Evolutionary conservation across 345 rosid genomes (phyloP), one percentile per base, ranked within the genome.

Genomic region (Lumnitzera racemosa): DNA sequence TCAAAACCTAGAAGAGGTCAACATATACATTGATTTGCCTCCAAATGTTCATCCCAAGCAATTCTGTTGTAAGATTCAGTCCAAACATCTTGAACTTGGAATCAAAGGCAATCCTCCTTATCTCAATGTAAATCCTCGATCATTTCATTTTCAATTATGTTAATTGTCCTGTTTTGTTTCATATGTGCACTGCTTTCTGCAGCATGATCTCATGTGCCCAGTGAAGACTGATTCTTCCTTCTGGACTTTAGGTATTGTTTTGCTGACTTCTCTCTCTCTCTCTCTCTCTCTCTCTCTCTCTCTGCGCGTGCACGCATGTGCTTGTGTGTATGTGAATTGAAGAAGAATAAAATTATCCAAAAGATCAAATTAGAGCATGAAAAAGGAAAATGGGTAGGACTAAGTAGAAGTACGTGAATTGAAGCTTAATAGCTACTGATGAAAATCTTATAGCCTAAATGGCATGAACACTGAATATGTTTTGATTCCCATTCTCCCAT

Each of bases 61-160:
- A 25, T 86, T 90, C 62, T 81, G 79, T 62, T 94, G 95, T 80
- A 90, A 81, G 78, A 82, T 90, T 68, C 75, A 88, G 63, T 81
- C 92, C 43, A 88, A 84, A 57, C 97, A 94, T 72, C 56, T 94
- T 63, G 95, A 88, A 77, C 74, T 94, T 57, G 92, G 99, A 62
- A 88, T 94, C 91, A 88, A 85, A 69, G 96, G 97, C 80, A 90
- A 85, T 77, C 85, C 97, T 72, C 97, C 96, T 56, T 94, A 81
- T 67, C 95, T 94, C 78, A 83, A 86, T 70, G 96, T 90, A 31
- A 63, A 85, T 75, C 43, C 47, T 16, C 57, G 36, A 23, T 46
- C 46, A 29, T 53, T 24, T 23, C 3, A 12, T 41, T 58, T 59
- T 20, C 20, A 23, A 15, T 60, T 51, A 7, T 0, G 11, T 36